Percentiles rank a stretch among this genome's conserved stretches.
phyloP scores from a whole-genome alignment of 2,329 filamentous ascomycete genomes.

The Pseudocercospora ulei region DNA sequence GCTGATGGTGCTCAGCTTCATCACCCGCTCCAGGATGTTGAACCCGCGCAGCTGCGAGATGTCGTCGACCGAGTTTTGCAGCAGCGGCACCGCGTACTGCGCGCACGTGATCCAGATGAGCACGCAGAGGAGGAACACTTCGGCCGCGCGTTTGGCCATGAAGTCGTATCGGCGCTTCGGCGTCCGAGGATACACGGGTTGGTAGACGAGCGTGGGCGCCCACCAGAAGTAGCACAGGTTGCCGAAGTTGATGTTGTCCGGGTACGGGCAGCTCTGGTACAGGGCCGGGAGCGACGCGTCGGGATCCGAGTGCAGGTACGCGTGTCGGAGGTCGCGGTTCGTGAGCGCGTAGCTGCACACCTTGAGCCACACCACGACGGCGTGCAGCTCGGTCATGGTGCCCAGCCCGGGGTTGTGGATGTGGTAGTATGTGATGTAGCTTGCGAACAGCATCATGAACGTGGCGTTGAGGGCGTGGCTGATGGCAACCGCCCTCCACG shows the following conservation, averaged over 20 bases:
- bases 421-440: constrained; percentile 76
- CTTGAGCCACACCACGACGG: constrained; percentile 93
- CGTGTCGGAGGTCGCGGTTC: constrained; percentile 87
- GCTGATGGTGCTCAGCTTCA: constrained; percentile 93
- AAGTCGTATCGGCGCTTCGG: constrained; percentile 75
- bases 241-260: constrained; percentile 73
- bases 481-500: constrained; percentile 66
- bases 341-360: constrained; percentile 92
- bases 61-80: constrained; percentile 82
- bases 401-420: constrained; percentile 92
- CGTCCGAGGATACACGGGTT: constrained; percentile 88
- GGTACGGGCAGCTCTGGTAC: constrained; percentile 77
- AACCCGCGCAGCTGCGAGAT: constrained; percentile 70
- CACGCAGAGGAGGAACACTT: constrained; percentile 66
- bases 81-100: constrained; percentile 83
- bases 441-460: constrained; percentile 68
- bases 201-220: constrained; percentile 91
- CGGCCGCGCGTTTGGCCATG: constrained; percentile 69
- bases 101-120: constrained; percentile 84
- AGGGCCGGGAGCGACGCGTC: constrained; percentile 65
- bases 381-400: constrained; percentile 79
- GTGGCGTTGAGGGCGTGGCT: constrained; percentile 78
- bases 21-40: constrained; percentile 75
- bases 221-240: constrained; percentile 97
- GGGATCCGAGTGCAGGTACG: constrained; percentile 62